These are phyloP conservation scores for Abrus precatorius DNA, from an alignment of 306 rosid genomes.

Conservation along the genomic window DNA sequence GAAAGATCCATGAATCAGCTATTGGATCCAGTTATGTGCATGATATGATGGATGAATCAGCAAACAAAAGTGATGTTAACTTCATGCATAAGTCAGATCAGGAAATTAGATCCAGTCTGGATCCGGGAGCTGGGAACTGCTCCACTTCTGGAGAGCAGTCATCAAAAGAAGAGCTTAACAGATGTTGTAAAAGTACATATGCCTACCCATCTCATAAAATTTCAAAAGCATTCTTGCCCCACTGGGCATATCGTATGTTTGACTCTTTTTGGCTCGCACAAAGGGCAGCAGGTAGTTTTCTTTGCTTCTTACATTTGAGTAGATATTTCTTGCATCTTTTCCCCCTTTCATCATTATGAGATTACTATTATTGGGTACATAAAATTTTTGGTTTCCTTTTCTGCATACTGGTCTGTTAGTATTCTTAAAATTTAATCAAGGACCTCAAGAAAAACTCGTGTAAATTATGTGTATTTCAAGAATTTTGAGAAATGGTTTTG, in stretches of 20 bases:
- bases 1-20: constrained; percentile 64
- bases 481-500: constrained; percentile 30
- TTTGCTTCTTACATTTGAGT: constrained; percentile 43
- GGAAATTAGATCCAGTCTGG: constrained; percentile 55
- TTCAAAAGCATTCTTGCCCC: constrained; percentile 83
- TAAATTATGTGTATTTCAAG: constrained; percentile 10
- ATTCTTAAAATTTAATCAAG: constrained; percentile 40
- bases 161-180: constrained; percentile 51
- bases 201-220: constrained; percentile 56
- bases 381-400: constrained; percentile 19
- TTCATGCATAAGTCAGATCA: constrained; percentile 55
- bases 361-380: constrained; percentile 31
- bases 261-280: constrained; percentile 92
- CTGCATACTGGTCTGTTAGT: constrained; percentile 20
- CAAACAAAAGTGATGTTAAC: constrained; percentile 63
- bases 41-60: constrained; percentile 62
- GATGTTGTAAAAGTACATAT: constrained; percentile 46
- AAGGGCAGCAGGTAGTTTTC: constrained; percentile 78
- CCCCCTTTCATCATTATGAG: not conserved
- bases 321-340: constrained; percentile 20
- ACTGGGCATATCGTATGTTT: constrained; percentile 89
- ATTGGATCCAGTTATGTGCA: constrained; percentile 56
- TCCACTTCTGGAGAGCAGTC: constrained; percentile 60
- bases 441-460: constrained; percentile 17
- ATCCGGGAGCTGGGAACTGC: constrained; percentile 56